phyloP scores from a whole-genome alignment of 805 yeast genomes.

The Kodamaea kaohsiungensis region DNA sequence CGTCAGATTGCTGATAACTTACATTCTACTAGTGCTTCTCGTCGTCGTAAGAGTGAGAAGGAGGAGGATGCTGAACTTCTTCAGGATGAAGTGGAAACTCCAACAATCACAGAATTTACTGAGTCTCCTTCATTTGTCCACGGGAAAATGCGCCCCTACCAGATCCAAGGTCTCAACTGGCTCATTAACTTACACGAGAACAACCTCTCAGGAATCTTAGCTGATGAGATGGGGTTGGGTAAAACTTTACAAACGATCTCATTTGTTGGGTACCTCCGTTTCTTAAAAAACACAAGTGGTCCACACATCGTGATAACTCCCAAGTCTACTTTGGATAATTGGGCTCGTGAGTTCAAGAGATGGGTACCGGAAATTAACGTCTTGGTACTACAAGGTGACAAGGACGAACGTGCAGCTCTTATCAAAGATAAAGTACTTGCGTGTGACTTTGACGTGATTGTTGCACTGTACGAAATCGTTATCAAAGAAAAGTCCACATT shows the following conservation, averaged over 20 bases:
- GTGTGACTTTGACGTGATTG: slow-evolving; percentile 71
- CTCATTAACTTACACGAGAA: slow-evolving; percentile 66
- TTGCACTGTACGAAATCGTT: slow-evolving; percentile 75
- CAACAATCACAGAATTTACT: slow-evolving; percentile 46
- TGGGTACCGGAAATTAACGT: slow-evolving; percentile 83
- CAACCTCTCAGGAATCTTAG: slow-evolving; percentile 71
- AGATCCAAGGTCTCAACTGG: slow-evolving; percentile 83
- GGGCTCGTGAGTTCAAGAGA: slow-evolving; percentile 73
- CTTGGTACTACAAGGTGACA: slow-evolving; percentile 72
- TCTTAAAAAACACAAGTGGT: slow-evolving; percentile 40
- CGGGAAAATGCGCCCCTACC: slow-evolving; percentile 71
- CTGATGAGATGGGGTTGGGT: slow-evolving; percentile 87
- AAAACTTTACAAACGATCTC: slow-evolving; percentile 81
- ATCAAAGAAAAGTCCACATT: slow-evolving; percentile 71
- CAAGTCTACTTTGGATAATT: slow-evolving; percentile 76
- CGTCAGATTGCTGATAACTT: slow-evolving; percentile 50
- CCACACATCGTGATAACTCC: slow-evolving; percentile 80
- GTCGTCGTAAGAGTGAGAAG: slow-evolving; percentile 67
- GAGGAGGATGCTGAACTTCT: slow-evolving; percentile 79
- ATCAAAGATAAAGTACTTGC: slow-evolving; percentile 50
- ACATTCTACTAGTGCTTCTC: slow-evolving; percentile 13
- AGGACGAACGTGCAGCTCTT: slow-evolving; percentile 60
- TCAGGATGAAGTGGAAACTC: slow-evolving; percentile 46
- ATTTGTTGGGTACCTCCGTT: slow-evolving; percentile 70
- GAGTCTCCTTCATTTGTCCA: slow-evolving; percentile 53